Evolutionary conservation across 2,329 filamentous ascomycete species (phyloP).

Genomic region (Penicillium capsulatum): DNA sequence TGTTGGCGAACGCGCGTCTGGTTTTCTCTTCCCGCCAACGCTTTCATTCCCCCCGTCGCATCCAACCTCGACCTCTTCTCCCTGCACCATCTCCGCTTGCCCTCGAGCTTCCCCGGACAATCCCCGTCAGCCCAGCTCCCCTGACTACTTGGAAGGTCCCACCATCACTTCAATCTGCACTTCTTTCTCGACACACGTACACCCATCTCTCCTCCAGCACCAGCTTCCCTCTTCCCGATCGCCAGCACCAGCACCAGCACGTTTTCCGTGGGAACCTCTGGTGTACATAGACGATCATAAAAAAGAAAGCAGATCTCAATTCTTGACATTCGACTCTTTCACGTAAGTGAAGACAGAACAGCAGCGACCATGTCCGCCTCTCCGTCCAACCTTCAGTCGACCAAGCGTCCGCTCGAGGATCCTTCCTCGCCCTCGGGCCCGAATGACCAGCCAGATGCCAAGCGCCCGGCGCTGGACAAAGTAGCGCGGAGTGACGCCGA

Average conservation of each 20-base stretch:
- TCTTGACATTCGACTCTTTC: conserved; percentile 43
- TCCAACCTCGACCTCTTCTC: conserved; percentile 14
- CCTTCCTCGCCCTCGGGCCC: conserved; percentile 89
- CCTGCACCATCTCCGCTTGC: conserved; percentile 12
- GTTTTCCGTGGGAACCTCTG: conserved; percentile 83
- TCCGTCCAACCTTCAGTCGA: conserved; percentile 47
- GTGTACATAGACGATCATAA: conserved; percentile 69
- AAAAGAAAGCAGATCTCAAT: conserved; percentile 51
- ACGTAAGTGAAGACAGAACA: conserved; percentile 38
- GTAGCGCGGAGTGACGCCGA: conserved; percentile 62
- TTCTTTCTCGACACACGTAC: conserved; percentile 33
- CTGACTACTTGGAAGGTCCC: conserved; percentile 14
- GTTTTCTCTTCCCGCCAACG: neutral
- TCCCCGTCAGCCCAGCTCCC: conserved; percentile 9
- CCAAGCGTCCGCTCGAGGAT: conserved; percentile 93
- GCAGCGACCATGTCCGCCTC: conserved; percentile 65
- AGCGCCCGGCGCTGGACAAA: conserved; percentile 94
- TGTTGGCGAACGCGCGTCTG: too few species aligned
- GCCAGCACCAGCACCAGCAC: conserved; percentile 68
- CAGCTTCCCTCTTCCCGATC: conserved; percentile 39
- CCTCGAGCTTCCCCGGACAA: conserved; percentile 14
- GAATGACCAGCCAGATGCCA: conserved; percentile 92
- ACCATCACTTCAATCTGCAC: conserved; percentile 25
- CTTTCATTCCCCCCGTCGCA: neutral
- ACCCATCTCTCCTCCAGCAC: conserved; percentile 32